A percentile compares a stretch with the other conserved stretches of the same genome.
Conservation (phyloP, 2,329 filamentous ascomycete species). For the Penicillium glabrum region DNA sequence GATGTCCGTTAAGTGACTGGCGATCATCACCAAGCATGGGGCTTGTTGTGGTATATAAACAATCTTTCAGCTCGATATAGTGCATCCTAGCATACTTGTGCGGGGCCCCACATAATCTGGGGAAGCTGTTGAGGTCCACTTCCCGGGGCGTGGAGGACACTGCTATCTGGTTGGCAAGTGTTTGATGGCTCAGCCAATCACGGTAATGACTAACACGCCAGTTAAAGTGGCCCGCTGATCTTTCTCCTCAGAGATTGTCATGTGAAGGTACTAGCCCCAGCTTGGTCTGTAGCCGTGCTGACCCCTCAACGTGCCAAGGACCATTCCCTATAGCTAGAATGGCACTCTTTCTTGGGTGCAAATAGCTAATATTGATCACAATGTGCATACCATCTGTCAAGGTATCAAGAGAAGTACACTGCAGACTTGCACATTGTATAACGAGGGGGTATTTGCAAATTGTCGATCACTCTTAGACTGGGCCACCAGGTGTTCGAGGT, state of each 20-base stretch:
- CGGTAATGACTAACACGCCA: neutral
- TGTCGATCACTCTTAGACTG: neutral
- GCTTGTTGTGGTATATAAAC: slow-evolving; percentile 1
- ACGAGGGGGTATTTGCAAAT: neutral
- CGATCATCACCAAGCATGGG: neutral
- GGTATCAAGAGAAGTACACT: too few species aligned
- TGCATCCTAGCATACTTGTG: neutral
- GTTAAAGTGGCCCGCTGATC: neutral
- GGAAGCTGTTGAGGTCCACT: slow-evolving; percentile 8
- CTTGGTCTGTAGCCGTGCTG: neutral
- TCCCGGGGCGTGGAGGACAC: slow-evolving; percentile 4
- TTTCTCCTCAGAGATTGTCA: neutral
- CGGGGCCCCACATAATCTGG: slow-evolving; percentile 9
- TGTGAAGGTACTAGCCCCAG: neutral
- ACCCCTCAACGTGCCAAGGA: neutral
- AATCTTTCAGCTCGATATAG: neutral
- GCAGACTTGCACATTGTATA: neutral
- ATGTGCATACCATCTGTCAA: too few species aligned
- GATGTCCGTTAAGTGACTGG: neutral
- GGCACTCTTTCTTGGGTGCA: neutral
- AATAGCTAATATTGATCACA: too few species aligned
- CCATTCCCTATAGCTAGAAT: neutral
- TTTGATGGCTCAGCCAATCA: neutral
- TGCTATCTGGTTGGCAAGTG: neutral
- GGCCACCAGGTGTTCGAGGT: neutral